Conservation (phyloP, 163 green algal genomes). For the Chloromonas sp. region DNA sequence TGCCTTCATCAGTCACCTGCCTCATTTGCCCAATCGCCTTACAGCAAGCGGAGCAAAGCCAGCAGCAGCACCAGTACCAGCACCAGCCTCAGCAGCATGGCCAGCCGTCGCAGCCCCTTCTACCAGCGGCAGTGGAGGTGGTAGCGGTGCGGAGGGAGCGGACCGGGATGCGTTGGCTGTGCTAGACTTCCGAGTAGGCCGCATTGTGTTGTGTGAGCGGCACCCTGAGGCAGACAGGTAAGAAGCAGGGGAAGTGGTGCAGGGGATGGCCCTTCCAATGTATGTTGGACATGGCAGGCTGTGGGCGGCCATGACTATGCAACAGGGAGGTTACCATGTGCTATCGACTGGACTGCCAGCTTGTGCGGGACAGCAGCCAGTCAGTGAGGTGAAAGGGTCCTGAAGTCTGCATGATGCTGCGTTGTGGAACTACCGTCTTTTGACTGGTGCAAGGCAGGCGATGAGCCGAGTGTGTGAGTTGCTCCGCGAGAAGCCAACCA, state of each 20-base stretch:
- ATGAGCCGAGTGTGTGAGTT: too few relatives aligned
- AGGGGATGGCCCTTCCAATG: neutral
- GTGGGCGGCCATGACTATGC: neutral
- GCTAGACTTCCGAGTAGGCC: conserved; percentile 83
- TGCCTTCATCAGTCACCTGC: too few relatives aligned
- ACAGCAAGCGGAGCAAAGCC: neutral
- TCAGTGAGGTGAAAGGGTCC: too few relatives aligned
- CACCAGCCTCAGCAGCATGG: conserved; percentile 8
- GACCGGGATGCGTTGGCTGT: conserved; percentile 58
- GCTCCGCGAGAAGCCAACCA: too few relatives aligned
- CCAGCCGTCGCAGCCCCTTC: conserved; percentile 5
- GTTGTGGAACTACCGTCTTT: too few relatives aligned
- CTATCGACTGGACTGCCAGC: neutral
- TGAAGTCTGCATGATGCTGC: too few relatives aligned
- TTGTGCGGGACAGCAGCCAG: neutral
- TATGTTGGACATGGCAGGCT: neutral
- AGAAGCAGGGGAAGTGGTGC: too few relatives aligned
- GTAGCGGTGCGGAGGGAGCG: conserved; percentile 8
- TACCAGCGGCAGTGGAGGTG: neutral
- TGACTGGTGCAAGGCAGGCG: too few relatives aligned
- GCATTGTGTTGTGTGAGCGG: conserved; percentile 63
- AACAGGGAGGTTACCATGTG: neutral
- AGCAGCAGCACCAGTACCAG: conserved; percentile 5
- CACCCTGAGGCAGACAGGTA: conserved; percentile 83
- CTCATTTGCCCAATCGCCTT: neutral